These are phyloP conservation scores for Colletotrichum sp. DNA, from an alignment of 2,329 filamentous ascomycete species.

Conservation along the genomic window DNA sequence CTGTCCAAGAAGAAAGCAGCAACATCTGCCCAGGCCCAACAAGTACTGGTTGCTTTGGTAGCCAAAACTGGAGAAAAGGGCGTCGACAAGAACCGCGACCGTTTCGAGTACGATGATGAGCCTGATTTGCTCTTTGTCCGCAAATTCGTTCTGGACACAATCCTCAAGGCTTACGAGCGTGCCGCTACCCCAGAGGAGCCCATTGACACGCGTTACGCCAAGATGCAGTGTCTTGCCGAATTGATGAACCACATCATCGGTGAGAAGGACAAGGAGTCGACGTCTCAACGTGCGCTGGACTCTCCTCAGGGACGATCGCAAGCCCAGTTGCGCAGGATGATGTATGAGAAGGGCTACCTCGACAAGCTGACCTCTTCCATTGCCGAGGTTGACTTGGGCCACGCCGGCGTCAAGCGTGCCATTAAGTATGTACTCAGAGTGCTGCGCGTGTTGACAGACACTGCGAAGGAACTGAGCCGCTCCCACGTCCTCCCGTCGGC, in stretches of 20 bases:
- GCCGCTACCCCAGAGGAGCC: slow-evolving; percentile 79
- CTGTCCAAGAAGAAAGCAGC: slow-evolving; percentile 82
- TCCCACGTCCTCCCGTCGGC: slow-evolving; percentile 74
- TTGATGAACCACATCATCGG: slow-evolving; percentile 93
- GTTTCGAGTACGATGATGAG: slow-evolving; percentile 75
- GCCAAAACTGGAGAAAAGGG: slow-evolving; percentile 84
- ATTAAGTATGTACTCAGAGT: slow-evolving; percentile 97
- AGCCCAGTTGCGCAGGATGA: slow-evolving; percentile 86
- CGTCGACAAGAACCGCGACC: slow-evolving; percentile 60
- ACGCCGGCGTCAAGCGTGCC: slow-evolving; percentile 88
- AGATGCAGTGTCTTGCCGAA: slow-evolving; percentile 86
- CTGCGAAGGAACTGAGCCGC: slow-evolving; percentile 85
- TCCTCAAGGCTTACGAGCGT: slow-evolving; percentile 90
- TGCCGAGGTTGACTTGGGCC: slow-evolving; percentile 94
- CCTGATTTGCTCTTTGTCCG: slow-evolving; percentile 89
- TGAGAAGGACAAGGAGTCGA: slow-evolving; percentile 70
- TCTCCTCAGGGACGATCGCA: slow-evolving; percentile 63
- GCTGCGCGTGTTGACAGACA: slow-evolving; percentile 84
- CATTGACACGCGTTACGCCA: slow-evolving; percentile 84
- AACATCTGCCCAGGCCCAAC: slow-evolving; percentile 85
- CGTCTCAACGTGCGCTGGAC: slow-evolving; percentile 32
- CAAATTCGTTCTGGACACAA: slow-evolving; percentile 92
- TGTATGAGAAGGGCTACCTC: slow-evolving; percentile 98
- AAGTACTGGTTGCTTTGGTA: slow-evolving; percentile 85
- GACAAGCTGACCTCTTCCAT: slow-evolving; percentile 88